Evolutionary conservation across 495 filamentous ascomycete species (phyloP).

Genomic region (Glonium stellatum): DNA sequence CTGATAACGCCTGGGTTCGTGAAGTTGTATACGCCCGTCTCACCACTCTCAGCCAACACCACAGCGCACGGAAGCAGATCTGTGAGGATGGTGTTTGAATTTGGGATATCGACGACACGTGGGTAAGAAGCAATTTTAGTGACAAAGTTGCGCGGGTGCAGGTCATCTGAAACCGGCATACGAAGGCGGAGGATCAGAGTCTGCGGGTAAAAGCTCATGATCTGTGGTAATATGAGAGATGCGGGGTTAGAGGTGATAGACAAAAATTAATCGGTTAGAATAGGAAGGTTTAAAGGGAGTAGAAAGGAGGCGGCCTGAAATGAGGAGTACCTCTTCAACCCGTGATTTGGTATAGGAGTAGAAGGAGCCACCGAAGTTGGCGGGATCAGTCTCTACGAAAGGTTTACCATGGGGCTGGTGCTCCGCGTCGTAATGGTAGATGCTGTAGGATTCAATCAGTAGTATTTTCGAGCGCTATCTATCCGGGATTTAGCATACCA

Average conservation of each 20-base stretch:
- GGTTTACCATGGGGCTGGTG: conserved; percentile 54
- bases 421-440: conserved; percentile 6
- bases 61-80: no score
- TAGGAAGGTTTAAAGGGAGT: conserved; percentile 1
- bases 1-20: conserved; percentile 60
- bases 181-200: conserved; percentile 55
- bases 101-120: conserved; percentile 57
- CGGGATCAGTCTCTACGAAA: conserved; percentile 54
- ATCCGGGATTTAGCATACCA: no score
- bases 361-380: conserved; percentile 55
- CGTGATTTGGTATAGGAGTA: conserved; percentile 60
- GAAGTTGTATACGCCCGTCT: no score
- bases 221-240: conserved; percentile 32
- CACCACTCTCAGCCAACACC: no score
- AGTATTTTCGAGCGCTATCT: no score
- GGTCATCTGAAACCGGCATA: conserved; percentile 63
- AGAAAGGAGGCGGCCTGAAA: not conserved
- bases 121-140: conserved; percentile 60
- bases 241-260: no score
- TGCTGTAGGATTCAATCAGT: no score
- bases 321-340: conserved; percentile 50
- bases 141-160: conserved; percentile 60
- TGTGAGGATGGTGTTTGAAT: conserved; percentile 35
- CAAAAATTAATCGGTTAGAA: no score
- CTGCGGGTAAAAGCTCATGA: conserved; percentile 55